Percentiles rank a stretch among this genome's conserved stretches.
Conservation (phyloP, 73 alveolate species). For the Tetrahymena elliotti region DNA sequence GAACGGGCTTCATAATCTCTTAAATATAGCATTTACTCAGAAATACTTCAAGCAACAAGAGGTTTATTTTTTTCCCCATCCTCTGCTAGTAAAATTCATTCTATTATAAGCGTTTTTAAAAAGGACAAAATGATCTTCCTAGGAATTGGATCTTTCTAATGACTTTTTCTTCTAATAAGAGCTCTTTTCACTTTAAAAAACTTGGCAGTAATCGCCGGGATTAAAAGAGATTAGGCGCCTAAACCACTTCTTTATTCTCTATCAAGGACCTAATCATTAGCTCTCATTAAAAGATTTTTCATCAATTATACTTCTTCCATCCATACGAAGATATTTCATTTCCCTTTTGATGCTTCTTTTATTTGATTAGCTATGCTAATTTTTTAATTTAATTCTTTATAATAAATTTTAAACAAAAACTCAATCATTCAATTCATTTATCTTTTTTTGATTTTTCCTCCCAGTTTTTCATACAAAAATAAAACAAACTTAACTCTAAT, state of each 20-base stretch:
- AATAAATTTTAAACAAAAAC: too few species aligned
- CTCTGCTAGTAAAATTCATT: background rate
- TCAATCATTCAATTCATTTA: background rate
- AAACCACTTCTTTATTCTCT: background rate
- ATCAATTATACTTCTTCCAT: background rate
- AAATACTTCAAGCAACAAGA: background rate
- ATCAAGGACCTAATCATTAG: background rate
- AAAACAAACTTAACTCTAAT: too few species aligned
- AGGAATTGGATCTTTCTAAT: background rate
- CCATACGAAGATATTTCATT: background rate
- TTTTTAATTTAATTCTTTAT: background rate
- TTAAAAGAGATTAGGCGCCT: conserved; percentile 1
- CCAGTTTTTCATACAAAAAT: too few species aligned
- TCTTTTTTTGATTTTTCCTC: background rate
- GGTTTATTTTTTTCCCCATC: background rate
- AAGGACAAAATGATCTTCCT: background rate
- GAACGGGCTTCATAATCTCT: background rate
- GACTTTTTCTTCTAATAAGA: background rate
- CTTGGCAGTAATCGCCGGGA: background rate
- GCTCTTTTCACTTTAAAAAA: background rate
- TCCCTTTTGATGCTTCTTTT: background rate
- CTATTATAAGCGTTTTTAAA: background rate
- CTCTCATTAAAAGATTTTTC: background rate
- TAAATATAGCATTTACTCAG: background rate
- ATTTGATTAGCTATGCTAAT: background rate